Conservation (phyloP, 2,329 filamentous ascomycete species). For the Pyricularia sp. region DNA sequence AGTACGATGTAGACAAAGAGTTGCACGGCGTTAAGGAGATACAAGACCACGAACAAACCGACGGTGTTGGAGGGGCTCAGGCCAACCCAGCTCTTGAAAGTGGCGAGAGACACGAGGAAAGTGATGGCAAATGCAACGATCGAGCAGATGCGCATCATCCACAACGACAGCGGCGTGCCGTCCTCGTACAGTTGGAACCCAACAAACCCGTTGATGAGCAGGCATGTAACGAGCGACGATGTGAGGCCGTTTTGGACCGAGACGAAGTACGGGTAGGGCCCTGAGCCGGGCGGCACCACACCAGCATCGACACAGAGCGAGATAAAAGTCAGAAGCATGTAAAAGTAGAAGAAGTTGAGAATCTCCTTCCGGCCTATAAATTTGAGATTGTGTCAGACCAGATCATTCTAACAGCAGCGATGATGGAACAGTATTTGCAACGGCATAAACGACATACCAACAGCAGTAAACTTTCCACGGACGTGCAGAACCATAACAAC, state of each 20-base stretch:
- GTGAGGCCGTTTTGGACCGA: conserved; percentile 76
- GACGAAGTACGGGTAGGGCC: conserved; percentile 82
- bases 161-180: conserved; percentile 85
- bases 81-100: conserved; percentile 87
- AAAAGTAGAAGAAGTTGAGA: conserved; percentile 93
- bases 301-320: conserved; percentile 90
- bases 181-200: conserved; percentile 98
- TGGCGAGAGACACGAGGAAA: conserved; percentile 80
- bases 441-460: conserved; percentile 51
- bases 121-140: conserved; percentile 75
- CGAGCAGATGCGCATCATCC: conserved; percentile 77
- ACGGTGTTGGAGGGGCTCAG: conserved; percentile 77
- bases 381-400: conserved; percentile 1
- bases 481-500: conserved; percentile 97
- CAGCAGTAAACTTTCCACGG: conserved; percentile 93
- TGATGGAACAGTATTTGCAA: conserved; percentile 6
- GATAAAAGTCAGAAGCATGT: conserved; percentile 79
- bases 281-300: conserved; percentile 75
- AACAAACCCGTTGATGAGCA: conserved; percentile 95
- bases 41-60: conserved; percentile 84
- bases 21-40: conserved; percentile 82
- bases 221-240: conserved; percentile 77
- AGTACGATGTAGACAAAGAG: conserved; percentile 77
- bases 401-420: not conserved
- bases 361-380: conserved; percentile 52